A percentile compares a stretch with the other conserved stretches of the same genome.
Evolutionary conservation across 2,329 filamentous ascomycete genomes (phyloP).

Genomic region (Aureobasidium mangrovei): DNA sequence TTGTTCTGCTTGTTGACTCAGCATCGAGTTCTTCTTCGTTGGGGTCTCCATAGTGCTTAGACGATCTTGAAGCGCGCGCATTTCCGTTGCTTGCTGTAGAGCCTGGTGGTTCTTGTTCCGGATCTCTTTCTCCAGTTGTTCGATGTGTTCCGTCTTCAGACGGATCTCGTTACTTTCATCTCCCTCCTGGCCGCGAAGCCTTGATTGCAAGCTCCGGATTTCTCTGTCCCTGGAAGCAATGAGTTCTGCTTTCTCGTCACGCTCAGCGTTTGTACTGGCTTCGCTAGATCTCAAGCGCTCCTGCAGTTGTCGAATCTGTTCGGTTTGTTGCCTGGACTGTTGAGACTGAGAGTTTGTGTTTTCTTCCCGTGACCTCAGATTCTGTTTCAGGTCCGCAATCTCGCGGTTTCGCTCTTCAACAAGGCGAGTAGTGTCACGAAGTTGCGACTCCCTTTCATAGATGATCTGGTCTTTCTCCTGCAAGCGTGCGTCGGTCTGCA

Average conservation of each 20-base stretch:
- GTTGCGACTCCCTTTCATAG: conserved; percentile 63
- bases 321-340: conserved; percentile 42
- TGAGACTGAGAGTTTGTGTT: conserved; percentile 41
- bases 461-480: conserved; percentile 40
- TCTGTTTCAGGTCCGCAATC: conserved; percentile 35
- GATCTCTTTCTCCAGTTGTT: conserved; percentile 32
- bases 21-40: conserved; percentile 29
- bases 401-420: conserved; percentile 70
- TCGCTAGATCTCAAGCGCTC: conserved; percentile 38
- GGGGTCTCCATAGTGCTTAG: conserved; percentile 29
- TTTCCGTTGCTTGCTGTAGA: conserved; percentile 25
- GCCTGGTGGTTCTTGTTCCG: conserved; percentile 25
- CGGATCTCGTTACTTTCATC: conserved; percentile 26
- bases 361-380: conserved; percentile 22
- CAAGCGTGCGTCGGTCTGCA: conserved; percentile 29
- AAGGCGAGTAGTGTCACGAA: conserved; percentile 65
- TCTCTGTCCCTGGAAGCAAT: conserved; percentile 36
- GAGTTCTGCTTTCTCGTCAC: conserved; percentile 33
- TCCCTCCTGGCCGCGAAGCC: conserved; percentile 23
- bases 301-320: conserved; percentile 40
- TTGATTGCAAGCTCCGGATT: conserved; percentile 25
- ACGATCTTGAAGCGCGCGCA: conserved; percentile 26
- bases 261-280: conserved; percentile 32
- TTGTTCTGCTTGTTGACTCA: conserved; percentile 29
- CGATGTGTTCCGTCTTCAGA: conserved; percentile 25